Evolutionary conservation across 768 basidiomycete species (phyloP).

Genomic region (Amanita rimosa): DNA sequence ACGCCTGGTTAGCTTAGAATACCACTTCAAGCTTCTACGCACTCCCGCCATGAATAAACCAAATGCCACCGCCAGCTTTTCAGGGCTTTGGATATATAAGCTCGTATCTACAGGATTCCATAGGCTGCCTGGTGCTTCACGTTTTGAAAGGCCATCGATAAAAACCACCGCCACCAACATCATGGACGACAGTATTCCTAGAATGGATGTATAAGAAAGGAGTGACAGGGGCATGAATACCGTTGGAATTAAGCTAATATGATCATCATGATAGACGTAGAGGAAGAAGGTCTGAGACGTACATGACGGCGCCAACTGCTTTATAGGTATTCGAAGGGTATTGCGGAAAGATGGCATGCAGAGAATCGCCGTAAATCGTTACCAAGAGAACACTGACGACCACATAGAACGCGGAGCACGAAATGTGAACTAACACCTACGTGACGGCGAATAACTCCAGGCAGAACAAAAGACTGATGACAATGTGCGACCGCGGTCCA

Average conservation of each 20-base stretch:
- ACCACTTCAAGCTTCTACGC: constrained; percentile 12
- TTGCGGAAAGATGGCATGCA: constrained; percentile 60
- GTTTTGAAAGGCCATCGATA: constrained; percentile 71
- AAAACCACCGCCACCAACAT: constrained; percentile 69
- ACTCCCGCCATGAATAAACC: constrained; percentile 92
- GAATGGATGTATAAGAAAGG: constrained; percentile 79
- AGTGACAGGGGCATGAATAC: constrained; percentile 79
- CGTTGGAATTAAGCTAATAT: constrained; percentile 63
- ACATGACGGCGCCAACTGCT: constrained; percentile 62
- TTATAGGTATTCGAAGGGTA: constrained; percentile 70
- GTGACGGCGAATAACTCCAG: constrained; percentile 79
- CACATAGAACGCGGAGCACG: not conserved
- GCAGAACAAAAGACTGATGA: constrained; percentile 70
- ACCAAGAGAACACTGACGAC: constrained; percentile 66
- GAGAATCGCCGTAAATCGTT: constrained; percentile 79
- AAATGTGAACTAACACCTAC: constrained; percentile 19
- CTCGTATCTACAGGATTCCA: constrained; percentile 65
- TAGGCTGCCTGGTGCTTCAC: constrained; percentile 68
- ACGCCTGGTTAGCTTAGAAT: not conserved
- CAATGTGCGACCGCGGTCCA: constrained; percentile 53
- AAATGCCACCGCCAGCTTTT: constrained; percentile 66
- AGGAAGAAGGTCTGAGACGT: constrained; percentile 4
- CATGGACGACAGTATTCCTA: constrained; percentile 74
- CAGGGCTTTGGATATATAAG: constrained; percentile 36
- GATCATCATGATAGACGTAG: not conserved